These are phyloP conservation scores for Phylloporus rhodoxanthus DNA, from an alignment of 768 basidiomycete genomes.

Conservation along the genomic window DNA sequence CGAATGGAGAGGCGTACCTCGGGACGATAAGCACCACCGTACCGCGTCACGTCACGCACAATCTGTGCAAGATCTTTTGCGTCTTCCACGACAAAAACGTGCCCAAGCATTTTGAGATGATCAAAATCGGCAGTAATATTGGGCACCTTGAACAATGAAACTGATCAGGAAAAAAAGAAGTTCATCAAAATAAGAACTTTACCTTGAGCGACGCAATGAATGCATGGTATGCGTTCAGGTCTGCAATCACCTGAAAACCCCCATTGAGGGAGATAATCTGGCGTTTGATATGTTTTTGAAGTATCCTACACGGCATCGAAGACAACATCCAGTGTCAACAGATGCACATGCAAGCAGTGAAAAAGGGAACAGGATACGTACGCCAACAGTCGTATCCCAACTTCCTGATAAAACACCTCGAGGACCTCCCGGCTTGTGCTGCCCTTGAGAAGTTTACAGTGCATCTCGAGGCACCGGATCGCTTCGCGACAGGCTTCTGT, in stretches of 20 bases:
- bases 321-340: neutral
- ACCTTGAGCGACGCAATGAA: conserved; percentile 88
- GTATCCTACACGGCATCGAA: conserved; percentile 48
- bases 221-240: conserved; percentile 87
- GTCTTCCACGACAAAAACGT: conserved; percentile 92
- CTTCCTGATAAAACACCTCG: conserved; percentile 97
- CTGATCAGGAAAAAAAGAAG: neutral
- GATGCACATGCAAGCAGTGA: no score
- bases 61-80: conserved; percentile 96
- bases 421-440: conserved; percentile 94
- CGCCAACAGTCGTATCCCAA: conserved; percentile 85
- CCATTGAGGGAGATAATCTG: conserved; percentile 94
- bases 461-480: conserved; percentile 81
- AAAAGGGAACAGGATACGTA: conserved; percentile 33
- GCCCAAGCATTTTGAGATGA: conserved; percentile 93
- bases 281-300: conserved; percentile 94
- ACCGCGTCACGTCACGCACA: conserved; percentile 89
- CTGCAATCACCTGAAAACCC: conserved; percentile 94
- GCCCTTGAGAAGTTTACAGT: conserved; percentile 86
- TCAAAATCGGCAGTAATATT: conserved; percentile 86
- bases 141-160: conserved; percentile 44
- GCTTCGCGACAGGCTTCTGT: conserved; percentile 87
- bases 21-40: conserved; percentile 90
- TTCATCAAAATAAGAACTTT: neutral
- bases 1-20: conserved; percentile 52